Percentiles rank a stretch among this genome's conserved stretches.
Evolutionary conservation across 805 yeast genomes (phyloP).

Genomic region (Groenewaldozyma salmanticensis): DNA sequence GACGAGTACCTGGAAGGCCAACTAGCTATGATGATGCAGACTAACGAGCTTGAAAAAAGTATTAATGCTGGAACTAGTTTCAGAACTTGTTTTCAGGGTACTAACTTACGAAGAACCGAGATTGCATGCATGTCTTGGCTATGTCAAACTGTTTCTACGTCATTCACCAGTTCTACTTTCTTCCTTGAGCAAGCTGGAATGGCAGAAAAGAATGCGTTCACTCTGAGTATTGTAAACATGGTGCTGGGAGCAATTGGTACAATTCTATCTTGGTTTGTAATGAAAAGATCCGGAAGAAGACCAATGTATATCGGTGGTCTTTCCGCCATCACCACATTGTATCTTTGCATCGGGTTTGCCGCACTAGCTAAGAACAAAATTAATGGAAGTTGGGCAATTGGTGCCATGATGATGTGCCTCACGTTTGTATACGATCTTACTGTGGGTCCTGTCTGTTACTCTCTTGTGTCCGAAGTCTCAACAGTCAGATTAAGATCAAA

Average conservation of each 20-base stretch:
- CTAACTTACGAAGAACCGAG: constrained; percentile 41
- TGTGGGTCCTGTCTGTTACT: constrained; percentile 34
- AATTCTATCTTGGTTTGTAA: constrained; percentile 14
- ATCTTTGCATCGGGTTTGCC: too few species aligned
- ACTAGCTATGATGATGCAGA: constrained; percentile 37
- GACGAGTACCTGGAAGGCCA: constrained; percentile 30
- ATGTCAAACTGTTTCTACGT: constrained; percentile 25
- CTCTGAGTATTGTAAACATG: constrained; percentile 37
- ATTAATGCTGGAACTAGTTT: constrained; percentile 7
- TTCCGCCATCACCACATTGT: too few species aligned
- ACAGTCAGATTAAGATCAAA: constrained; percentile 33
- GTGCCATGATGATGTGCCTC: constrained; percentile 37
- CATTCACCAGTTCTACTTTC: not conserved
- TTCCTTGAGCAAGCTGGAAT: constrained; percentile 25
- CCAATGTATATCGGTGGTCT: constrained; percentile 6
- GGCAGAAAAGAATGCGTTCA: constrained; percentile 27
- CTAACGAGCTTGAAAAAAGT: constrained; percentile 29
- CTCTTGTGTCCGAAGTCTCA: constrained; percentile 33
- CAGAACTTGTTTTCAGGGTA: constrained; percentile 39
- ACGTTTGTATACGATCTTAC: constrained; percentile 34
- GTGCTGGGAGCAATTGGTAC: constrained; percentile 38
- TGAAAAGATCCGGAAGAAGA: constrained; percentile 16
- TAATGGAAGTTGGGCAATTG: constrained; percentile 34
- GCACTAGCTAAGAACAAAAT: too few species aligned
- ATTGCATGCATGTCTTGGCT: constrained; percentile 37